Evolutionary conservation across 1,284 basidiomycete genomes (phyloP).

Genomic region (Gymnopus androsaceus): DNA sequence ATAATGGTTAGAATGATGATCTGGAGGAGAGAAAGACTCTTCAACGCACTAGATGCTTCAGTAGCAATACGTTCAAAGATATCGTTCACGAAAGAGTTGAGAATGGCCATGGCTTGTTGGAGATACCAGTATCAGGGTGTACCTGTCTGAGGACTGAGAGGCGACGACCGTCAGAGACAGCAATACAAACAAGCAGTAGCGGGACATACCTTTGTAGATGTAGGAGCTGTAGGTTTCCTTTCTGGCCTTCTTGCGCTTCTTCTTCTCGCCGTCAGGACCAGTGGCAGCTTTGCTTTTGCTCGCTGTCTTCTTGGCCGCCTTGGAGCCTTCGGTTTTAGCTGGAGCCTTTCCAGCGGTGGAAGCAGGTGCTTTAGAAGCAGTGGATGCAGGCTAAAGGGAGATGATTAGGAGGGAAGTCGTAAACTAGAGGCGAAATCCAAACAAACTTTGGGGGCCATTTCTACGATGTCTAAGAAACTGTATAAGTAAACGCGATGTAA

Average conservation of each 20-base stretch:
- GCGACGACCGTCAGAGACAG: constrained; percentile 6
- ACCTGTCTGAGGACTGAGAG: constrained; percentile 77
- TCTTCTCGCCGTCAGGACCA: constrained; percentile 70
- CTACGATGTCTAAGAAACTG: neutral
- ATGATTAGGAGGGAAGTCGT: neutral
- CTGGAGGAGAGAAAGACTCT: neutral
- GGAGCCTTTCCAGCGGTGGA: constrained; percentile 78
- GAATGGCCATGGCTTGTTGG: constrained; percentile 87
- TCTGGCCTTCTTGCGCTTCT: constrained; percentile 85
- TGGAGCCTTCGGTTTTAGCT: constrained; percentile 66
- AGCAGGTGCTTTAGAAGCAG: constrained; percentile 76
- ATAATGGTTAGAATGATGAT: neutral
- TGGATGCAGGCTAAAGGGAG: constrained; percentile 56
- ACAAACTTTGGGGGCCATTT: constrained; percentile 18
- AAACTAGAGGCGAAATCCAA: neutral
- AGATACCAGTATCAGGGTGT: constrained; percentile 85
- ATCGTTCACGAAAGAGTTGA: constrained; percentile 81
- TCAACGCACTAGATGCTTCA: constrained; percentile 73
- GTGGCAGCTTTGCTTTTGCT: constrained; percentile 56
- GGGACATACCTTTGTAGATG: constrained; percentile 80
- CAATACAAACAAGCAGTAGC: constrained; percentile 8
- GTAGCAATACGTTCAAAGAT: constrained; percentile 84
- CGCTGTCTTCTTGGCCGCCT: constrained; percentile 68
- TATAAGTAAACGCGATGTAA: neutral
- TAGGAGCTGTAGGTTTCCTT: constrained; percentile 90